phyloP scores from a whole-genome alignment of 306 rosid species.

The Trifolium pratense region DNA sequence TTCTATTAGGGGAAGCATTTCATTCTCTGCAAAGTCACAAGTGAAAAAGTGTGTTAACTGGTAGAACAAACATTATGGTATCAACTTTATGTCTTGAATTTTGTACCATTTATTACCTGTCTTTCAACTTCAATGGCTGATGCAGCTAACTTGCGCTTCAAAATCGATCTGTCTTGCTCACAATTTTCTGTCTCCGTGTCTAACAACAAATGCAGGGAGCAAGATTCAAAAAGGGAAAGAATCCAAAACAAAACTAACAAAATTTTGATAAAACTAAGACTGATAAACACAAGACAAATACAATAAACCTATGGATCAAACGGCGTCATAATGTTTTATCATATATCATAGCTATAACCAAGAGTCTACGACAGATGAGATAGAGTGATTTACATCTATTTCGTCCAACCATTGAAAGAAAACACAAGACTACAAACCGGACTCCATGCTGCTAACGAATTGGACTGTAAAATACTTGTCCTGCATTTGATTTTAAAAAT shows the following conservation, averaged over 20 bases:
- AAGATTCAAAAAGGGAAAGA: constrained; percentile 33
- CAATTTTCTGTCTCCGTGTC: constrained; percentile 81
- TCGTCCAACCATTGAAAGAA: no score
- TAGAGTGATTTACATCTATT: no score
- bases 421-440: no score
- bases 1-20: constrained; percentile 83
- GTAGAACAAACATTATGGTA: constrained; percentile 25
- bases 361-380: no score
- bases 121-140: constrained; percentile 76
- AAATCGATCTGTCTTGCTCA: constrained; percentile 65
- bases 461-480: no score
- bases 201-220: constrained; percentile 35
- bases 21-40: constrained; percentile 72
- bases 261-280: background rate
- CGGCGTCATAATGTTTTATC: no score
- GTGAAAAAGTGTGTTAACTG: constrained; percentile 39
- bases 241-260: constrained; percentile 17
- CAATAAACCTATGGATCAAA: background rate
- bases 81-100: constrained; percentile 4
- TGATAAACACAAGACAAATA: background rate
- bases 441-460: no score
- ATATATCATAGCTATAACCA: no score
- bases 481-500: no score
- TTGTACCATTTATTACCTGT: constrained; percentile 60
- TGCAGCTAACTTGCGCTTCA: constrained; percentile 75